Evolutionary conservation across 2,329 filamentous ascomycete genomes (phyloP).

Genomic region (Colletotrichum tabaci): DNA sequence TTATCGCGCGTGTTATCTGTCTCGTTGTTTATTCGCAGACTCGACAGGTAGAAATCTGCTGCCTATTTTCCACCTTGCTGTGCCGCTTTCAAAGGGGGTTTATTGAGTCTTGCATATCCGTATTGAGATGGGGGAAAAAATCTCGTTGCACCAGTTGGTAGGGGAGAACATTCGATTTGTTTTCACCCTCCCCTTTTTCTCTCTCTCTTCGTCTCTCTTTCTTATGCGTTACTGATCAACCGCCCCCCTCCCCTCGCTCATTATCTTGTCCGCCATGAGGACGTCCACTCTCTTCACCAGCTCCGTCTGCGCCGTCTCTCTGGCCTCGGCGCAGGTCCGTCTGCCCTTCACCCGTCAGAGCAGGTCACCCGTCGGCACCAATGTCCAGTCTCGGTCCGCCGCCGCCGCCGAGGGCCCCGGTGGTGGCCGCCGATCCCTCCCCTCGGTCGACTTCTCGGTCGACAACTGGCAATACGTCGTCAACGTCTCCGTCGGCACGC

Average conservation of each 20-base stretch:
- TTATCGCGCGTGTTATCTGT: background rate
- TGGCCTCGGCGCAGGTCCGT: conserved; percentile 19
- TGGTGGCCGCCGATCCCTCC: background rate
- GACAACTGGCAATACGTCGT: conserved; percentile 16
- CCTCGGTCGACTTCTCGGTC: background rate
- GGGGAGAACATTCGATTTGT: no score
- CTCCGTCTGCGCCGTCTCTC: background rate
- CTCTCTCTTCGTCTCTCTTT: background rate
- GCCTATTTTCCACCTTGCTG: conserved; percentile 16
- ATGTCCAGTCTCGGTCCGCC: background rate
- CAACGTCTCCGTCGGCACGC: conserved; percentile 37
- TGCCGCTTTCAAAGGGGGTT: conserved; percentile 13
- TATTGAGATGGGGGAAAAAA: background rate
- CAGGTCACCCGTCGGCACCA: background rate
- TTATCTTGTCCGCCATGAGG: conserved; percentile 8
- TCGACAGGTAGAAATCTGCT: conserved; percentile 2
- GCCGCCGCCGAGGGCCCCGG: background rate
- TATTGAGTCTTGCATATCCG: background rate
- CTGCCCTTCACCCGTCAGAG: conserved; percentile 23
- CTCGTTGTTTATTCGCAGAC: background rate
- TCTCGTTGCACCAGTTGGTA: background rate
- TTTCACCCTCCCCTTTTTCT: background rate
- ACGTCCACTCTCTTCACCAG: conserved; percentile 16
- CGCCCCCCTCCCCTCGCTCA: background rate
- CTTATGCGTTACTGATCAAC: background rate